Conservation (phyloP, 2,329 filamentous ascomycete genomes). For the Penicillium sp. region DNA sequence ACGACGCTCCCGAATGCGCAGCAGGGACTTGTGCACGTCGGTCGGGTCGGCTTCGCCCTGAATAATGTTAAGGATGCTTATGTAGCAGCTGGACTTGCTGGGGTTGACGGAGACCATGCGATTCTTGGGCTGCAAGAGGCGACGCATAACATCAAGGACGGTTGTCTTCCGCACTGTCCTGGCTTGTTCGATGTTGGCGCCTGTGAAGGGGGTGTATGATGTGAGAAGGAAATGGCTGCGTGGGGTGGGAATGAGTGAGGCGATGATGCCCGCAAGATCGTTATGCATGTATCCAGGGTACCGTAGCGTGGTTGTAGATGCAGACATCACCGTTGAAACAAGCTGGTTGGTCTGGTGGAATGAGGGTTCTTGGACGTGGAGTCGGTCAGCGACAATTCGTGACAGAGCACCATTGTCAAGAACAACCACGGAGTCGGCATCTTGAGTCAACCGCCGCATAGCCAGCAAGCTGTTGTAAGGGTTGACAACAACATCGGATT, state of each 20-base stretch:
- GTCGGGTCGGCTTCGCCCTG: conserved; percentile 98
- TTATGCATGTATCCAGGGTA: conserved; percentile 99
- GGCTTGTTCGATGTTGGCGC: conserved; percentile 91
- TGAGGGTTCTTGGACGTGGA: conserved; percentile 92
- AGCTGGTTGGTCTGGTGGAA: conserved; percentile 98
- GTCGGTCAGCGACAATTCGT: conserved; percentile 86
- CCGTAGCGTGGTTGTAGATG: conserved; percentile 90
- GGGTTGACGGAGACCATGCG: conserved; percentile 97
- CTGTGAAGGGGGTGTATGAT: conserved; percentile 95
- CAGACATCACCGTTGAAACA: conserved; percentile 97
- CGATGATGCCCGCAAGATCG: conserved; percentile 93
- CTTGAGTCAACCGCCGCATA: conserved; percentile 87
- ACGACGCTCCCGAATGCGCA: conserved; percentile 90
- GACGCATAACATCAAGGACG: conserved; percentile 94
- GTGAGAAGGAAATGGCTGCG: conserved; percentile 98
- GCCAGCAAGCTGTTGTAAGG: conserved; percentile 96
- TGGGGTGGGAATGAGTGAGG: conserved; percentile 91
- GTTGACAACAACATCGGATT: conserved; percentile 90
- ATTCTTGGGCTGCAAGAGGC: conserved; percentile 95
- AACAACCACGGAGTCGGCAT: conserved; percentile 96
- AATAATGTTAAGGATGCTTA: conserved; percentile 97
- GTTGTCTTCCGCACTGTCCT: conserved; percentile 98
- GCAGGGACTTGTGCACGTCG: conserved; percentile 94
- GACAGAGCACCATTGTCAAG: conserved; percentile 93
- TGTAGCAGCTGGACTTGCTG: conserved; percentile 97